Base-by-base conservation (phyloP, 1,284 basidiomycete genomes). In the Ustilago cynodontis region DNA sequence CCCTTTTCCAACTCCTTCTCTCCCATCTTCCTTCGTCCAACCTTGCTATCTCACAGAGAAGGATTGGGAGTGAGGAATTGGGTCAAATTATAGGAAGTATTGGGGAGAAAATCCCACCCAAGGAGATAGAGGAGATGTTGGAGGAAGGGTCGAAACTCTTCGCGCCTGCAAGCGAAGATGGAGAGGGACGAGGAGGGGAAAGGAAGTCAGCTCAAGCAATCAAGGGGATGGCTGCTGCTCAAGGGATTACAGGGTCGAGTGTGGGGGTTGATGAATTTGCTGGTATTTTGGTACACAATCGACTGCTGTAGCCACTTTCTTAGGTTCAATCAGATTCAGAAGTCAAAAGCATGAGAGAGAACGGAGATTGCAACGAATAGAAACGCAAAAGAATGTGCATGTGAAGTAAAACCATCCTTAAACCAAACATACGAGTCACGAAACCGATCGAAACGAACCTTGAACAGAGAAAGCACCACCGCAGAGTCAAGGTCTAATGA, bases 121-220 rank as follows among this genome's bases (percentile, higher is more conserved):
- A 69, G 31, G 78, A 79, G 33, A 39, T 79, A 20, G 63, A 72
- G 31, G 78, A 80, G 26, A 80, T 80, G 78, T 33, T 79, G 24
- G 43, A 68, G 18, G 72, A 76, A 22, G 78, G 50, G 1, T 35
- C 61, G 0, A 75, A 72, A n/a, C 70, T 80, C 22, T 79, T 79
- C 22, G 69, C 77, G 0, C 71, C 75, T 16, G 78, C 78, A 13
- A 55, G 50, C 4, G 53, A 16, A 4, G 13, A n/a, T 1, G 47
- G 10, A 1, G 70, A 26, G 3, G 55, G 60, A 52, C 55, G 67
- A 1, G 47, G 10, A 1, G 70, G 33, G 3, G 55, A 64, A 52
- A 58, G 67, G 35, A 54, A 49, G 29, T 50, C 57, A 4, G 65
- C 54, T 3, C 53, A 73, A 26, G 73, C 77, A 22, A 54, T 65